Evolutionary conservation across 768 basidiomycete genomes (phyloP), one percentile per base, ranked within the genome.

Genomic region (Suillus luteus): DNA sequence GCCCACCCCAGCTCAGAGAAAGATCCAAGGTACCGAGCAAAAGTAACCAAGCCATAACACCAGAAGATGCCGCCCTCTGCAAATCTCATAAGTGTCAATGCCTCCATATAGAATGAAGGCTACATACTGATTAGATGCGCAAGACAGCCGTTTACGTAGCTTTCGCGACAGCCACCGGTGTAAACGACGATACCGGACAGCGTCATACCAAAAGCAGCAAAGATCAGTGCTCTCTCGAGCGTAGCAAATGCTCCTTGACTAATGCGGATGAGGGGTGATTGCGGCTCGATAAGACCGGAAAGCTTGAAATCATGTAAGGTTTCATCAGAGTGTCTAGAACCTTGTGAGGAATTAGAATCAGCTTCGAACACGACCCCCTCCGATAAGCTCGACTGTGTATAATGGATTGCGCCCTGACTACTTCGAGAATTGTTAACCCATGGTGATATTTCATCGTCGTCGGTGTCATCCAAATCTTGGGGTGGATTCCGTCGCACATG

Each of bases 11-110:
- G 76, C 57, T 92, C 87, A 27, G 93, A 84, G 74, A 89, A 95
- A 6, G 92, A 86, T 33, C 96, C 96, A 55, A 96, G 85, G 79
- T 92, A 99, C n/a, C 96, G 90, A n/a, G 87, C 91, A 73, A 97
- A 99, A 0, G 92, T 87, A 58, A 92, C 74, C 6, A 98, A 76
- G 8, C 96, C 96, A 75, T 94, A 98, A 63, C 85, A 86, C 87
- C 94, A 94, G 78, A 99, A 99, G 67, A 97, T 94, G 38, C 84
- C 86, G 24, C 95, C 93, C 84, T 93, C 92, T 93, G 72, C 12
- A 54, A 41, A 11, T 24, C 19, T 24, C 51, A 27, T 67, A 24
- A 68, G 62, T 3, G 12, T 52, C 17, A 7, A 19, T n/a, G 10
- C 24, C 10, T 41, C 2, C 19, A n/a, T 27, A 5, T 0, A 38